A percentile compares a stretch with the other conserved stretches of the same genome.
These are phyloP conservation scores for Verticillium isaacii DNA, from an alignment of 2,329 filamentous ascomycete genomes.

Conservation along the genomic window DNA sequence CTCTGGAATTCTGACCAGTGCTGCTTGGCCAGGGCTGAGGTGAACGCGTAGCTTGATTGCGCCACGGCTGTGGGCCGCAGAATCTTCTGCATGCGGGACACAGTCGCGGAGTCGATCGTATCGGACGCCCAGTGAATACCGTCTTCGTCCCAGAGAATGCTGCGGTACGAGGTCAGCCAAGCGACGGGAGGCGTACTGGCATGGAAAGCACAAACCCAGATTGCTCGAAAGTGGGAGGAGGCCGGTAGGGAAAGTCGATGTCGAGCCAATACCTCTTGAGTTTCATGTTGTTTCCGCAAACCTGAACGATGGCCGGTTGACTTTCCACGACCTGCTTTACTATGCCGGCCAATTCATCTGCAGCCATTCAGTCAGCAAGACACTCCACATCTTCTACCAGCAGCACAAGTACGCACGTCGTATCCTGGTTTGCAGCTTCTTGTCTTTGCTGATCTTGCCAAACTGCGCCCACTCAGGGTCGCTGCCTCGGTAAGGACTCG, in stretches of 20 bases:
- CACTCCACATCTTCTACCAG: background rate
- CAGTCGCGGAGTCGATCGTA: constrained; percentile 42
- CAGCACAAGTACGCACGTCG: constrained; percentile 3
- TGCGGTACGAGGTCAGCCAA: constrained; percentile 16
- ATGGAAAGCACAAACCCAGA: constrained; percentile 46
- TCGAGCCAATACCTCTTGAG: constrained; percentile 55
- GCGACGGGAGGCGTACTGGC: background rate
- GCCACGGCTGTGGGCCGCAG: constrained; percentile 51
- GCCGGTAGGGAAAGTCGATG: constrained; percentile 52
- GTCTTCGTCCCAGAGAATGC: constrained; percentile 45
- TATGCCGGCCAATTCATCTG: constrained; percentile 40
- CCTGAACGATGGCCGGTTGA: constrained; percentile 34
- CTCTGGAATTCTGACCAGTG: constrained; percentile 37
- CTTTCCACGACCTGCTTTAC: constrained; percentile 35
- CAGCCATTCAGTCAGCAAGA: constrained; percentile 13
- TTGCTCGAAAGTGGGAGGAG: constrained; percentile 55
- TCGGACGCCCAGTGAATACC: constrained; percentile 41
- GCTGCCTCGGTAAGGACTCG: constrained; percentile 45
- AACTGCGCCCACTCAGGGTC: constrained; percentile 63
- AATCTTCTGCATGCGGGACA: constrained; percentile 38
- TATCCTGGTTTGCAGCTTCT: constrained; percentile 39
- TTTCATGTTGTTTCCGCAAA: constrained; percentile 42
- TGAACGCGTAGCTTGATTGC: constrained; percentile 46
- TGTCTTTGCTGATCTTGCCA: constrained; percentile 51
- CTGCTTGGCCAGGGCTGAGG: constrained; percentile 40